Conservation (phyloP, 176 grass and related monocot genomes). For the Pharus latifolius region DNA sequence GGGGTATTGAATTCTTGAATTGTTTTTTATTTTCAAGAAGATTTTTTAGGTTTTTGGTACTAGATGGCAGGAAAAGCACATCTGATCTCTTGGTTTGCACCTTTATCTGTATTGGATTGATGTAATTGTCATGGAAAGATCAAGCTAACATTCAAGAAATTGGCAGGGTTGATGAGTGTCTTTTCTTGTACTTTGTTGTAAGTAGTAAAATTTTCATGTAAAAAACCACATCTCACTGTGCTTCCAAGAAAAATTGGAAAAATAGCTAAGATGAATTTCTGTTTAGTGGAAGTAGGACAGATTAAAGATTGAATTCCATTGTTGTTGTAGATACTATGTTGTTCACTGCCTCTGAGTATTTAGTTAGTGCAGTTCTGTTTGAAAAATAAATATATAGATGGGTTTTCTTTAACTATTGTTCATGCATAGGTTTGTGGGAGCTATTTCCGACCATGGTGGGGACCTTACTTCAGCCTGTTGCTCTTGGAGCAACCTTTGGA, state of each 20-base stretch:
- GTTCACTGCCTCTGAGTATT: not conserved
- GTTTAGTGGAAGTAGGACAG: not conserved
- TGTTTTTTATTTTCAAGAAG: not conserved
- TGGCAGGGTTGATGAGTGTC: not conserved
- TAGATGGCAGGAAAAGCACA: not conserved
- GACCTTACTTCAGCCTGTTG: constrained; percentile 45
- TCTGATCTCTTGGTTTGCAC: not conserved
- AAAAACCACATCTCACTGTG: not conserved
- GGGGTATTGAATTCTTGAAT: not conserved
- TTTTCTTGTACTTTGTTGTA: not conserved
- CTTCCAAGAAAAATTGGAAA: too few relatives aligned
- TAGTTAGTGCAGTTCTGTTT: not conserved
- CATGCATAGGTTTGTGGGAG: constrained; percentile 17
- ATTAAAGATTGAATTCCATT: not conserved
- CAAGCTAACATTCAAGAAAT: not conserved
- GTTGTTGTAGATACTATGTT: not conserved
- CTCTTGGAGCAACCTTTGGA: constrained; percentile 22
- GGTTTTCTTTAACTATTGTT: not conserved
- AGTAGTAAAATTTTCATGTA: not conserved
- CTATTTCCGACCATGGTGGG: constrained; percentile 36
- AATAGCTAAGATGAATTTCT: not conserved
- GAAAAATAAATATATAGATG: not conserved
- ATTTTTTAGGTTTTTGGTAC: not conserved
- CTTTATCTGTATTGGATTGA: not conserved
- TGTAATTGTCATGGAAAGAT: not conserved